Evolutionary conservation across 2,329 filamentous ascomycete species (phyloP), one percentile per base, ranked within the genome.

Genomic region (Ophiostoma perfectum): DNA sequence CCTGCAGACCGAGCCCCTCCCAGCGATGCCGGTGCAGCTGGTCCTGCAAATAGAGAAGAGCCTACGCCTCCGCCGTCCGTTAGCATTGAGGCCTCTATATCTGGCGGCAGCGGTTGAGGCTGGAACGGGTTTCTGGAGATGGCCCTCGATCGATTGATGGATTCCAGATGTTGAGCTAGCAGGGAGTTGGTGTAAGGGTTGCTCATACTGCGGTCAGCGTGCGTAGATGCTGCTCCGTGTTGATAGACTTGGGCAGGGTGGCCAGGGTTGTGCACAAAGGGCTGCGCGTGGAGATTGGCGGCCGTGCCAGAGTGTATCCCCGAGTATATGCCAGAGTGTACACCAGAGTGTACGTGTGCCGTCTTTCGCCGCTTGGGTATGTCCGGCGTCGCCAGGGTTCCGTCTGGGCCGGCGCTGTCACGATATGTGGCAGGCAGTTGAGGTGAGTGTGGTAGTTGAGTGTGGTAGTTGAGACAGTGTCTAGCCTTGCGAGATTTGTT

Each of bases 281-380:
- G 27, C 27, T 27, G 27, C 27, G 27, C 27, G 27, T 27, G 27
- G 27, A 27, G 27, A 27, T 1, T 27, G 27, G 27, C 27, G 27
- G 27, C 27, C 27, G 27, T 27, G 2, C 27, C 2, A 27, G 27
- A 27, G 27, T 27, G 27, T 27, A 27, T 27, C 27, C 27, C 27
- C 14, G 18, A 11, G 52, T 9, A 5, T 8, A 18, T 11, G 52
- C 36, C 7, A 39, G 36, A 9, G 14, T 8, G 8, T 27, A 3
- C 38, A 39, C 58, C 14, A 16, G 14, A 18, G 38, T 12, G 14
- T 12, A 7, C 12, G 42, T 39, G 55, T 3, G 12, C 6, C 38
- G 67, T 66, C 68, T 63, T 69, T 47, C 65, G 58, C 8, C 68
- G 47, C 49, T 65, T 67, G 3, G 49, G 42, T 36, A 42, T 16